Conservation (phyloP, 2,329 filamentous ascomycete genomes). For the Nemania serpens region DNA sequence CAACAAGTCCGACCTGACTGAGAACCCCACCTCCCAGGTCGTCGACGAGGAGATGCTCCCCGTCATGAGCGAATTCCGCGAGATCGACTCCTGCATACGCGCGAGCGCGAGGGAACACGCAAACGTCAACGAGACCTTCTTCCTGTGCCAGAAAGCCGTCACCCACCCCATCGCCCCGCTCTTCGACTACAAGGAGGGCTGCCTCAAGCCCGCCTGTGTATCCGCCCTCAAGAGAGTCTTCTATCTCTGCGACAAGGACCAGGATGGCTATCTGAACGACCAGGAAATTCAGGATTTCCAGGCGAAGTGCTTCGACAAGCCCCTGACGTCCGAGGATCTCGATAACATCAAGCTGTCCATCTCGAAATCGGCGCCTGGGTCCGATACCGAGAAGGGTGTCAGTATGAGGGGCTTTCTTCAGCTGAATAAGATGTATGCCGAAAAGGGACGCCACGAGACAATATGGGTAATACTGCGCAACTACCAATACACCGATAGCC, state of each 20-base stretch:
- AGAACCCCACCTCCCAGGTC: conserved; percentile 78
- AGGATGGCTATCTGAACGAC: conserved; percentile 90
- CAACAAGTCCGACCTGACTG: conserved; percentile 91
- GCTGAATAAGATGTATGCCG: conserved; percentile 93
- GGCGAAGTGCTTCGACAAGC: conserved; percentile 87
- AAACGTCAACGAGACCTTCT: conserved; percentile 96
- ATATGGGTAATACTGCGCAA: conserved; percentile 97
- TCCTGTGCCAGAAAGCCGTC: conserved; percentile 96
- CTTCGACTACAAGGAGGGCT: conserved; percentile 92
- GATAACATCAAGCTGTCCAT: conserved; percentile 91
- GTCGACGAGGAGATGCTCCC: conserved; percentile 97
- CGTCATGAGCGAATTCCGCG: conserved; percentile 97
- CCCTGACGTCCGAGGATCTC: conserved; percentile 78
- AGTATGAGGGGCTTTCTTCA: conserved; percentile 83
- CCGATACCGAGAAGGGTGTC: conserved; percentile 72
- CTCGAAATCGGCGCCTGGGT: conserved; percentile 66
- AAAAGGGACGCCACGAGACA: conserved; percentile 96
- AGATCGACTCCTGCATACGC: conserved; percentile 97
- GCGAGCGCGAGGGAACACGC: conserved; percentile 89
- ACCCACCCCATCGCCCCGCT: conserved; percentile 95
- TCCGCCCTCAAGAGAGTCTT: conserved; percentile 89
- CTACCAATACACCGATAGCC: conserved; percentile 94
- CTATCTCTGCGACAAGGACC: conserved; percentile 94
- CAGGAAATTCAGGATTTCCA: conserved; percentile 91
- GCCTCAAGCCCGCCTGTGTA: conserved; percentile 85